Base-by-base conservation (phyloP, 129 eudicot species). In the Ambrosia trifida region DNA sequence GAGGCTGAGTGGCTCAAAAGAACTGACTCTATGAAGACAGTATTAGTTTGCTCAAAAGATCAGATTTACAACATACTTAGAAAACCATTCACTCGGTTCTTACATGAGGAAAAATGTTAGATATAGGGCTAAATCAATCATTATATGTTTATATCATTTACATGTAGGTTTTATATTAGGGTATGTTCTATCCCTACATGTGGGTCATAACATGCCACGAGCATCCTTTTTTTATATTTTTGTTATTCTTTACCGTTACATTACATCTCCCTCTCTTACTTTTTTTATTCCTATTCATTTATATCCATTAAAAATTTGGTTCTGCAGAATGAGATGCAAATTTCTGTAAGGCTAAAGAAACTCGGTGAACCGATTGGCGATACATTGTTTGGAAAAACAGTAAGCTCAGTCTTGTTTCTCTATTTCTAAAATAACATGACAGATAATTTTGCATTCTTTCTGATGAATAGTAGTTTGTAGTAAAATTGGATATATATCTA, bases 351-450 rank as follows among this genome's bases (percentile, higher is more conserved):
- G 77, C 70, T 78, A 62, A 87, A 77, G 60, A 84, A 70, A 62
- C 83, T 90, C 69, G 97, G 99, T 63, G 94, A 85, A 49, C 99
- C 99, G 38, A 12, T 47, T 46, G 97, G 97, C 33, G 94, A 83
- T 72, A 84, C 89, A 44, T 74, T 94, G 66, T 69, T 80, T 8
- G 97, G 99, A 35, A 94, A 94, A 75, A 90, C 89, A 19, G 97
- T 91, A 77, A 84, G 86, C 16, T 78, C 44, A 20, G 28, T 53
- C 30, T 60, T 4, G 41, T 50, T 13, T 60, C 56, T 40, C 57
- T 43, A 59, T 62, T 16, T 73, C 10, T 50, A 18, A 11, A 65
- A 44, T 20, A 53, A 51, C 19, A 64, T 63, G 51, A 6, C 44
- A 30, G 53, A n/a, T 47, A 46, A 73, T 47, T 61, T 73, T 45